phyloP scores from a whole-genome alignment of 495 filamentous ascomycete species.

The Cryomyces antarcticus region DNA sequence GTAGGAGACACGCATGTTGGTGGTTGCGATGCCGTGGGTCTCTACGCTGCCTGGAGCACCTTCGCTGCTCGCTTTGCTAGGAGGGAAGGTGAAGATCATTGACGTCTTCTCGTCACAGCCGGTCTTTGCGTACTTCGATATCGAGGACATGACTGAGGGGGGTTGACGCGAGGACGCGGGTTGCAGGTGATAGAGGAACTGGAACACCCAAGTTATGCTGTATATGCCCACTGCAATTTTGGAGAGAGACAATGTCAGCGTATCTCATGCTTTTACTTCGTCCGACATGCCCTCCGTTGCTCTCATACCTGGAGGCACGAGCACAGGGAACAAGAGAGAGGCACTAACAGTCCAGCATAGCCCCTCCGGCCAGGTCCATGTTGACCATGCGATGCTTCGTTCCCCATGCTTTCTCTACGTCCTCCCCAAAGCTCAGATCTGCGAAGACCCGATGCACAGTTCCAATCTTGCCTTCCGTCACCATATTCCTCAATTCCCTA shows the following conservation, averaged over 20 bases:
- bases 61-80: conserved; percentile 9
- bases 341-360: conserved; percentile 46
- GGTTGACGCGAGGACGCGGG: conserved; percentile 23
- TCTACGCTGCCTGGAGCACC: conserved; percentile 12
- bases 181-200: conserved; percentile 69
- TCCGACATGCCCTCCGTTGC: neutral
- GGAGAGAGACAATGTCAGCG: too few relatives aligned
- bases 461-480: conserved; percentile 49
- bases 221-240: conserved; percentile 52
- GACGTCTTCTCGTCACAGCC: conserved; percentile 70
- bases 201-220: conserved; percentile 82
- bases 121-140: conserved; percentile 57
- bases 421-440: conserved; percentile 37
- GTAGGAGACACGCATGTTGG: conserved; percentile 44
- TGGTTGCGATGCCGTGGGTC: conserved; percentile 56
- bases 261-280: too few relatives aligned
- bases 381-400: conserved; percentile 66
- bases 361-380: conserved; percentile 66
- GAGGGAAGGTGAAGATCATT: conserved; percentile 57
- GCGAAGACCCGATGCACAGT: conserved; percentile 57
- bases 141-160: conserved; percentile 37
- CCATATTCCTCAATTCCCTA: conserved; percentile 51
- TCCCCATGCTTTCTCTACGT: conserved; percentile 32
- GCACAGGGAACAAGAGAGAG: neutral
- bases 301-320: neutral